phyloP scores from a whole-genome alignment of 371 early-diverging fungal genomes.

The Gilbertella persicaria region DNA sequence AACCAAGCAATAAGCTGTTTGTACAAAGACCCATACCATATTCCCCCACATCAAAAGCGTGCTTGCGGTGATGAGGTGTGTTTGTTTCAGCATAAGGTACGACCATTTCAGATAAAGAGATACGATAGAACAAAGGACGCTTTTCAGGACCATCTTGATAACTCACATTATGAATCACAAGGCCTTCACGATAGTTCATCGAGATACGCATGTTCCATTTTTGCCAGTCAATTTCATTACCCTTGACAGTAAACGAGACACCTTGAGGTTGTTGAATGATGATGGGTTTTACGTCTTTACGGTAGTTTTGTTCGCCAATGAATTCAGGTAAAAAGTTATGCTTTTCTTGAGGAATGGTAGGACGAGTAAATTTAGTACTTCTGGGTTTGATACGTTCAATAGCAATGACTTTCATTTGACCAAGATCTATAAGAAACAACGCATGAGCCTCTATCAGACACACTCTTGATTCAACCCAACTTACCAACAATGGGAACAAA shows the following conservation, averaged over 20 bases:
- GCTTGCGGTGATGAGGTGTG: conserved; percentile 46
- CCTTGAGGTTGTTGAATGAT: conserved; percentile 56
- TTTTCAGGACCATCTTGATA: conserved; percentile 50
- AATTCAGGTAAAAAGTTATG: conserved; percentile 59
- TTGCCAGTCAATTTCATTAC: conserved; percentile 58
- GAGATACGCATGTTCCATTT: conserved; percentile 60
- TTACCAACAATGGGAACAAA: conserved; percentile 56
- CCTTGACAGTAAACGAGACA: conserved; percentile 52
- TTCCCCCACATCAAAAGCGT: conserved; percentile 59
- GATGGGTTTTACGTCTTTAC: conserved; percentile 58
- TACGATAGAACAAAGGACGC: conserved; percentile 52
- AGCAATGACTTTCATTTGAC: conserved; percentile 44
- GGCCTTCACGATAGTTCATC: conserved; percentile 60
- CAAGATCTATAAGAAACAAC: conserved; percentile 30
- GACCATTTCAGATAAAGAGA: conserved; percentile 57
- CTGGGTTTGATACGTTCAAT: conserved; percentile 50
- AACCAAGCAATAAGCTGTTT: conserved; percentile 50
- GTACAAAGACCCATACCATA: conserved; percentile 55
- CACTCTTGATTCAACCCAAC: neutral
- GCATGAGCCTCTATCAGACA: neutral
- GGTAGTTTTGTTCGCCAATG: conserved; percentile 44
- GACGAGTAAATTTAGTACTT: conserved; percentile 50
- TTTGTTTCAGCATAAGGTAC: conserved; percentile 59
- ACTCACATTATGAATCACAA: conserved; percentile 54
- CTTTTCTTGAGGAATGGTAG: conserved; percentile 42